Evolutionary conservation across 495 filamentous ascomycete species (phyloP), one percentile per base, ranked within the genome.

Genomic region (Daldinia grandis): DNA sequence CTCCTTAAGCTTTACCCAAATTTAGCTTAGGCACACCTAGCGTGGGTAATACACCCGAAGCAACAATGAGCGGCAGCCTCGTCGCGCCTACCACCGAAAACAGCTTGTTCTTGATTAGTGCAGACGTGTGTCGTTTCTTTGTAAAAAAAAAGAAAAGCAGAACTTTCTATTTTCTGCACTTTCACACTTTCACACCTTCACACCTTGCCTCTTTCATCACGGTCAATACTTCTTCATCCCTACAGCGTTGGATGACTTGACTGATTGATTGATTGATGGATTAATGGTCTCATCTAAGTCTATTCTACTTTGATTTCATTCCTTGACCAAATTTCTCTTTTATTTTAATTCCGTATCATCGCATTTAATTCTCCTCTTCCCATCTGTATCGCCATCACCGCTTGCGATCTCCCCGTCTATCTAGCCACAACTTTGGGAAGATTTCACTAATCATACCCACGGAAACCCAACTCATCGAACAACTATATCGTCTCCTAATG

Each of bases 81-180:
- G 70, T 73, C 70, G 70, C 70, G 70, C 70, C 64, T 61, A 53
- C 64, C 56, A 68, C 70, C 70, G 70, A 73, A 73, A 73, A 68
- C 70, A 73, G 27, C 28, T 62, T 68, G 53, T 53, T 57, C 44
- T 58, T 51, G 28, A 53, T 31, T 51, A 53, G 35, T 17, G 53
- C 42, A 24, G 42, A 24, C 19, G 42, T 47, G 19, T 0, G 19
- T 47, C 30, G 3, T 54, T 33, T 30, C 62, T 61, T 62, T 65
- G 56, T 71, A 44, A 54, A 55, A 14, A 14, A 58, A 64, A 37
- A 42, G 42, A 57, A 70, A 60, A 57, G 28, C 25, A 53, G 15
- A 55, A 64, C 31, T 27, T 24, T 56, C 17, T 56, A 62, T 50
- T 38, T 33, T 27, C 55, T 66, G 12, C 40, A 57, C 17, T 40